A percentile compares a stretch with the other conserved stretches of the same genome.
phyloP scores from a whole-genome alignment of 2,329 filamentous ascomycete genomes.

The Ceratocystiopsis sp. region DNA sequence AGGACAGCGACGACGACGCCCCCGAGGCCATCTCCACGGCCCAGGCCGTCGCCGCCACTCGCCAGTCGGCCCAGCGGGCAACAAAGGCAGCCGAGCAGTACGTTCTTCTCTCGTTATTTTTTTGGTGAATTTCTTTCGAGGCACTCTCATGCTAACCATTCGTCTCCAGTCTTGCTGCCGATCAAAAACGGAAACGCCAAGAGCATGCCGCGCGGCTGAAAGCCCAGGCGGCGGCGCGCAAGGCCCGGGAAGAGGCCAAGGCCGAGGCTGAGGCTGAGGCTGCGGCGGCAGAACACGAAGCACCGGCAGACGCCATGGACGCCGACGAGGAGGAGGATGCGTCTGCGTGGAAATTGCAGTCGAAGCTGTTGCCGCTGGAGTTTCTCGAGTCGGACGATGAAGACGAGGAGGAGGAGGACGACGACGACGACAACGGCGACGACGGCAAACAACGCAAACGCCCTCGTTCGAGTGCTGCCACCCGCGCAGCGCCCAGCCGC shows the following conservation, averaged over 20 bases:
- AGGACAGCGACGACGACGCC: constrained; percentile 37
- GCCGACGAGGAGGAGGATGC: constrained; percentile 11
- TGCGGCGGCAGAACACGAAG: constrained; percentile 11
- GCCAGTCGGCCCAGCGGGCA: constrained; percentile 27
- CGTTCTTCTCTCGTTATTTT: constrained; percentile 10
- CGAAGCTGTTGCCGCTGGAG: constrained; percentile 33
- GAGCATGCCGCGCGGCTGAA: constrained; percentile 36
- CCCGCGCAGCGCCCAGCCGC: constrained; percentile 9
- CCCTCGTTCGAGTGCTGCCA: constrained; percentile 16
- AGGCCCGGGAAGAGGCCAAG: constrained; percentile 13
- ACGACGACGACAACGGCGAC: constrained; percentile 4
- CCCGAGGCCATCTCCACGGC: constrained; percentile 41
- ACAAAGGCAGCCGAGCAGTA: constrained; percentile 35
- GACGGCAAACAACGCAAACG: neutral
- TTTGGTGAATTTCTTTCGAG: neutral
- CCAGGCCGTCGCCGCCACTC: constrained; percentile 27
- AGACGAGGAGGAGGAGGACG: constrained; percentile 16
- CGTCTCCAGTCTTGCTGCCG: constrained; percentile 27
- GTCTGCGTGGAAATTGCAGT: constrained; percentile 18
- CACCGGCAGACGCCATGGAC: constrained; percentile 8
- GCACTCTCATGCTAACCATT: neutral
- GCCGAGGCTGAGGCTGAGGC: constrained; percentile 10
- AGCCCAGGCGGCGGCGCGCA: constrained; percentile 35
- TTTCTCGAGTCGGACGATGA: constrained; percentile 37
- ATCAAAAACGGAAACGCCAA: constrained; percentile 37